phyloP scores from a whole-genome alignment of 2,329 filamentous ascomycete species.

The Diaporthe destruens region DNA sequence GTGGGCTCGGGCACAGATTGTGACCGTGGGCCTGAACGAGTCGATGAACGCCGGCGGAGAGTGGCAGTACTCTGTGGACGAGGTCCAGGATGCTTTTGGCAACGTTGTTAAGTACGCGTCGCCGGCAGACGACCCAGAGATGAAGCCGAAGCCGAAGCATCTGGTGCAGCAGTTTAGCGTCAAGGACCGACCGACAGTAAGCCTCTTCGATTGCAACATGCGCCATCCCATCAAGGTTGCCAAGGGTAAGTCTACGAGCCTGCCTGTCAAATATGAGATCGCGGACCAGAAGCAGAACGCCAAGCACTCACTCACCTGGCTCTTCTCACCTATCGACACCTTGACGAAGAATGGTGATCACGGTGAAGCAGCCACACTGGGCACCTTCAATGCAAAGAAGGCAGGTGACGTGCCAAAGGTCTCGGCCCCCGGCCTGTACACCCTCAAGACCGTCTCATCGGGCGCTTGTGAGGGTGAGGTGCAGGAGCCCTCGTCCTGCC shows the following conservation, averaged over 20 bases:
- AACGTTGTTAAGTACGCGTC: constrained; percentile 83
- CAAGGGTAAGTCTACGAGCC: constrained; percentile 73
- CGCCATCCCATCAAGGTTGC: constrained; percentile 86
- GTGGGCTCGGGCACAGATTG: constrained; percentile 82
- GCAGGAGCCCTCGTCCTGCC: constrained; percentile 92
- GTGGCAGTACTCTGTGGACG: constrained; percentile 92
- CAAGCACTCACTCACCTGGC: constrained; percentile 81
- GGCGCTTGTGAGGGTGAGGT: constrained; percentile 89
- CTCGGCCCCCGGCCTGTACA: constrained; percentile 86
- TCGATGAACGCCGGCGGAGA: constrained; percentile 82
- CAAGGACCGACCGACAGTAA: constrained; percentile 84
- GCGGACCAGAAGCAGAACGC: constrained; percentile 69
- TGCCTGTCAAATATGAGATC: constrained; percentile 80
- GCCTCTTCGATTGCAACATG: constrained; percentile 80
- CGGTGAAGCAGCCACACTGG: constrained; percentile 67
- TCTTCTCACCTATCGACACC: constrained; percentile 81
- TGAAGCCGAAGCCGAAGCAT: constrained; percentile 69
- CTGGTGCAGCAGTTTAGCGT: constrained; percentile 85
- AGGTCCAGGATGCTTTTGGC: constrained; percentile 90
- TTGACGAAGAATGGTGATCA: constrained; percentile 79
- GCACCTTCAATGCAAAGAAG: constrained; percentile 72
- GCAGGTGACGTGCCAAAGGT: constrained; percentile 75
- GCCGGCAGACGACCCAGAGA: constrained; percentile 76
- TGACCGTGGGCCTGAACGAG: constrained; percentile 90
- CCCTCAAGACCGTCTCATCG: constrained; percentile 82